Percentiles rank a stretch among this genome's conserved stretches.
Conservation (phyloP, 1,284 basidiomycete species). For the Exobasidium cylindrosporum region DNA sequence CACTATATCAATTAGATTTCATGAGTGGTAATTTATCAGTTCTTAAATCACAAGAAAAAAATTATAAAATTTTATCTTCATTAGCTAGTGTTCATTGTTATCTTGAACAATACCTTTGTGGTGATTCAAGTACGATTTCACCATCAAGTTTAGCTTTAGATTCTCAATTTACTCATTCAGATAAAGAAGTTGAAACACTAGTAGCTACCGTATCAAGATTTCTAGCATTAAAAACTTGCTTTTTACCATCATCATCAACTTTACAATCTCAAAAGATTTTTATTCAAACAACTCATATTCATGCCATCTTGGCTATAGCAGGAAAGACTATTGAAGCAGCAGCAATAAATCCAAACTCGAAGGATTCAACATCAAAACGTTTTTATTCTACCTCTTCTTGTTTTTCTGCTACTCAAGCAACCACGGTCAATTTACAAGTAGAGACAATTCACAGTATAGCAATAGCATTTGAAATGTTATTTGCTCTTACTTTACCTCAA, state of each 20-base stretch:
- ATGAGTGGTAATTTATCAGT: not conserved
- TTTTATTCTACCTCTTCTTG: not conserved
- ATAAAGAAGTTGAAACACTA: not conserved
- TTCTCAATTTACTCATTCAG: not conserved
- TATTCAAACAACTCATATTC: not conserved
- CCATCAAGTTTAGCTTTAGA: not conserved
- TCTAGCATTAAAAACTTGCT: not conserved
- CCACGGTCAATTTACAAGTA: not conserved
- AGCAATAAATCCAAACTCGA: not conserved
- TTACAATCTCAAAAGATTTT: not conserved
- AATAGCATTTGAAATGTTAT: not conserved
- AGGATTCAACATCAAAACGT: no score
- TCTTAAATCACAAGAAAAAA: not conserved
- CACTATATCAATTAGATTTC: constrained; percentile 1
- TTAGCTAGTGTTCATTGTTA: not conserved
- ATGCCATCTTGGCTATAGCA: not conserved
- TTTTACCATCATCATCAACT: not conserved
- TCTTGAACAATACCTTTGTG: not conserved
- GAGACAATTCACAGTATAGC: not conserved
- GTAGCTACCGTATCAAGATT: not conserved
- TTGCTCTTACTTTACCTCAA: not conserved
- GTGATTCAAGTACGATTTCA: not conserved
- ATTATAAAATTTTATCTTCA: not conserved
- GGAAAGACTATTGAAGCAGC: not conserved
- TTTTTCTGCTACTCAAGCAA: not conserved